phyloP scores from a whole-genome alignment of 768 basidiomycete genomes.

The Suillus subalutaceus region DNA sequence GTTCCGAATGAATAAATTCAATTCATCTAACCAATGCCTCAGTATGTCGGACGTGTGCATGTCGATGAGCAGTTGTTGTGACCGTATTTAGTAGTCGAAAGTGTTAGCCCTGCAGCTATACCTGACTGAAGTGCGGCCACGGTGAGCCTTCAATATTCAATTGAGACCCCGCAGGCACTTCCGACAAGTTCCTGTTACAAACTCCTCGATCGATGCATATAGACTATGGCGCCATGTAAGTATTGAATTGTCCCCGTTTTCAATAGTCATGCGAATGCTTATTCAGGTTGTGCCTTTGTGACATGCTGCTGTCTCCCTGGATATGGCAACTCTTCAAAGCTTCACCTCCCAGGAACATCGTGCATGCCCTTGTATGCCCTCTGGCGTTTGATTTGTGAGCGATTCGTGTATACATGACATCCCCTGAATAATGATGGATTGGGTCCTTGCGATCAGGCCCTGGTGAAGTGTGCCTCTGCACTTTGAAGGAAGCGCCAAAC shows the following conservation, averaged over 20 bases:
- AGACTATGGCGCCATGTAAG: not conserved
- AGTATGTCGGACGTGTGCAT: not conserved
- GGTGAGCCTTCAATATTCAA: not conserved
- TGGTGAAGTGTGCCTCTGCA: not conserved
- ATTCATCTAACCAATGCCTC: not conserved
- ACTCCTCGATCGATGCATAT: not conserved
- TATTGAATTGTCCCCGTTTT: not conserved
- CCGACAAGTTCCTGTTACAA: not conserved
- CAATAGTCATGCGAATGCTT: not conserved
- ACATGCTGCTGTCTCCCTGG: not conserved
- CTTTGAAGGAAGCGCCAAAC: not conserved
- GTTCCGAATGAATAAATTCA: not conserved
- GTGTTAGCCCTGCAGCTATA: not conserved
- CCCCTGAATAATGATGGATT: not conserved
- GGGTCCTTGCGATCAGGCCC: not conserved
- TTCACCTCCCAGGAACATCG: not conserved
- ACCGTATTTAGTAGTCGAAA: not conserved
- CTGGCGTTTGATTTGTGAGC: not conserved
- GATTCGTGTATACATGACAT: not conserved
- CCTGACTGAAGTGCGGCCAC: not conserved
- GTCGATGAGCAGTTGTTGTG: not conserved
- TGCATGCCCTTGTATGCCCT: not conserved
- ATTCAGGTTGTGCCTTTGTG: not conserved
- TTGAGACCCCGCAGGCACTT: slow-evolving; percentile 1
- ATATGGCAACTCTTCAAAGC: not conserved